Base-by-base conservation (phyloP, 2,329 filamentous ascomycete genomes). In the Bipolaris victoriae region DNA sequence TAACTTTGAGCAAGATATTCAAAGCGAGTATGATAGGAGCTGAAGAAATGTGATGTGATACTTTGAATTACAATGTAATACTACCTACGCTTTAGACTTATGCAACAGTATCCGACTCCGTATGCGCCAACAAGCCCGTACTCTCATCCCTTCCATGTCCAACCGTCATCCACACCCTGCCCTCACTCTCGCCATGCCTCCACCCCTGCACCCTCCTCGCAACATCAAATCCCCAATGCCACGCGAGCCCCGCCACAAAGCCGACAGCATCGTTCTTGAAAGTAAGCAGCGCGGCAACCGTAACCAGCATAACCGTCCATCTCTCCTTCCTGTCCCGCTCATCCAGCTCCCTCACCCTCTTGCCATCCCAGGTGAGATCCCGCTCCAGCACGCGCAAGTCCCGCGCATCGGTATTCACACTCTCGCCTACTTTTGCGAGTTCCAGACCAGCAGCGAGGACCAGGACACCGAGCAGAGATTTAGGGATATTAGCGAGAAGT, bases 251-350 rank as follows among this genome's bases (percentile, higher is more conserved):
- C 0, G 89, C 91, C 13, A 90, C 58, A 68, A 97, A 97, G 0
- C 94, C 94, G 5, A 97, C 85, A 0, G 89, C 92, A 76, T 96
- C 93, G 70, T 97, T 98, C 74, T 87, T 90, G 69, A 96, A 97
- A 0, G 91, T 92, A 48, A 98, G 77, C 52, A 96, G 83, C 2
- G 89, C 85, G 0, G 90, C 92, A 7, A 91, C 87, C 0, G 94
- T 98, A 60, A 93, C 88, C 57, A 97, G 82, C 92, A 97, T 96
- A 0, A 97, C 88, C 20, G 87, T 90, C 90, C 91, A 97, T 55
- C 92, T 83, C 73, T 91, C 86, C 54, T 84, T 84, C 44, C 87
- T 84, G 76, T 95, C 90, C 49, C 85, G 80, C 15, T 92, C 88
- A 1, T 83, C 85, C 2, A 90, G 74, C 7, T 82, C 78, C 18